Evolutionary conservation across 371 early-diverging fungal species (phyloP), one percentile per base, ranked within the genome.

Genomic region (Mortierella sp.): DNA sequence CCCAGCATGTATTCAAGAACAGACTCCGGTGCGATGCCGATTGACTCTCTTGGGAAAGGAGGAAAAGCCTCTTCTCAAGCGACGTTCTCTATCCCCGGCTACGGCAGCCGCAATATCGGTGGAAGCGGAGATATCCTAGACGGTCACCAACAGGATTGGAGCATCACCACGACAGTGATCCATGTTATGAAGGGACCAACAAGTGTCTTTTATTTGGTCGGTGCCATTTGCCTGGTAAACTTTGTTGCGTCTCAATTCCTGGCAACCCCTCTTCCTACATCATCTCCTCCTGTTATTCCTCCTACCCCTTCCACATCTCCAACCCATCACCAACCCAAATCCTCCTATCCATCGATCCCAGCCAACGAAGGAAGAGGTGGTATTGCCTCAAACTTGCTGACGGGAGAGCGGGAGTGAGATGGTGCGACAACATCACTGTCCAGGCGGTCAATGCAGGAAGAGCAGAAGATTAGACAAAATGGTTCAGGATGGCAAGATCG

Each of bases 201-300:
- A 18, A 60, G 52, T 51, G 69, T 74, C 14, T 74, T 69, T 19
- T 74, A 59, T 28, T 44, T 69, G 19, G 66, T 74, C 1, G 69
- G 69, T 7, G 69, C 46, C 3, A 68, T 74, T 46, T 68, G 69
- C 37, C 7, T 64, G 21, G 2, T 67, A 29, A 67, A 73, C 60
- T 52, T 63, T 44, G 18, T 67, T 21, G 59, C 56, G 15, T 62
- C 68, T n/a, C 64, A 67, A 45, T 37, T 63, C 59, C 48, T 67
- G 45, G 37, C 9, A 5, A 37, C 37, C 37, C 37, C 37, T 9
- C 9, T 9, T 37, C 37, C 37, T 5, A 5, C 37, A 14, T 48
- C 25, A 9, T 23, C 18, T 45, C 66, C 0, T 23, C 45, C 1
- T 28, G 50, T 37, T 64, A n/a, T 45, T 19, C 12, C 50, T 28